Conservation (phyloP, 768 basidiomycete genomes). For the Lentinula edodes region DNA sequence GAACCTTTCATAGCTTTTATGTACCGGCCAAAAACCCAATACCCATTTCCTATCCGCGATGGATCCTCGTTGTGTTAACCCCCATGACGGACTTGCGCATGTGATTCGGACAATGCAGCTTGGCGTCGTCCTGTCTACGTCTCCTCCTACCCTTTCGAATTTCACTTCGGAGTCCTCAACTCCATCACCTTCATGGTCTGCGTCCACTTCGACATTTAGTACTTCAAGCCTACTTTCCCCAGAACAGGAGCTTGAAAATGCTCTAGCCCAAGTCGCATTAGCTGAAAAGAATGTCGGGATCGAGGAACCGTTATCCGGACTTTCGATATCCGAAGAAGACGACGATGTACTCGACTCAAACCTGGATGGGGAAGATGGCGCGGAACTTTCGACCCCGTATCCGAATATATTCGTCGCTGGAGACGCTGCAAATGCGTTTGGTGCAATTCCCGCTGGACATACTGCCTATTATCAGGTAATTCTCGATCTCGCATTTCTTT, state of each 20-base stretch:
- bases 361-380: neutral
- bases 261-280: neutral
- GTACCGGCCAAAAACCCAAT: conserved; percentile 59
- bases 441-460: conserved; percentile 56
- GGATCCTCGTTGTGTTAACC: conserved; percentile 35
- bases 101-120: conserved; percentile 53
- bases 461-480: conserved; percentile 46
- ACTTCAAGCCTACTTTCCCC: neutral
- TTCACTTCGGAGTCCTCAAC: neutral
- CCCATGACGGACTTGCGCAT: conserved; percentile 31
- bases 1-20: conserved; percentile 36
- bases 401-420: conserved; percentile 58
- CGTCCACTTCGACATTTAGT: neutral
- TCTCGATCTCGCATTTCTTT: neutral
- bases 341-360: neutral
- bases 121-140: conserved; percentile 12
- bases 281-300: neutral
- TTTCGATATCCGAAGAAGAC: neutral
- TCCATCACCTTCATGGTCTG: neutral
- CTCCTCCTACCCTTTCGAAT: neutral
- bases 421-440: conserved; percentile 60
- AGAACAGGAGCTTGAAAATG: neutral
- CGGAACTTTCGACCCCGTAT: conserved; percentile 27
- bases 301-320: neutral
- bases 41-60: conserved; percentile 38